phyloP scores from a whole-genome alignment of 495 filamentous ascomycete genomes.

The Lasiosphaeriaceae sp. region DNA sequence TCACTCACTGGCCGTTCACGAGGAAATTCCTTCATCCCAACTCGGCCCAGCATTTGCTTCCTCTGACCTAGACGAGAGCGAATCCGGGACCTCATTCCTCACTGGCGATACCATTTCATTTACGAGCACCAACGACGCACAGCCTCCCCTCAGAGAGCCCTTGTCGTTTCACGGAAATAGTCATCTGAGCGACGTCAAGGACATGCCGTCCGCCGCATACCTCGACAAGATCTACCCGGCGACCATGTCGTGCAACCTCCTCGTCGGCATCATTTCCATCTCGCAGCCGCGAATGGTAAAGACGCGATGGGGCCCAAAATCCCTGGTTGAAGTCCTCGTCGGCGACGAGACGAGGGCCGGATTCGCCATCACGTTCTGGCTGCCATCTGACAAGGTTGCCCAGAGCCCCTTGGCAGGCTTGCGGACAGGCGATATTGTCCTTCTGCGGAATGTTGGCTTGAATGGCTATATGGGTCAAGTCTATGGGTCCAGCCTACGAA shows the following conservation, averaged over 20 bases:
- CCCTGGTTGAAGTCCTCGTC: slow-evolving; percentile 73
- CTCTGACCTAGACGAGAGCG: not conserved
- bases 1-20: slow-evolving; percentile 65
- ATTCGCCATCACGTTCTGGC: slow-evolving; percentile 83
- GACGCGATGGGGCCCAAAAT: slow-evolving; percentile 51
- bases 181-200: slow-evolving; percentile 60
- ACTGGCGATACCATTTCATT: slow-evolving; percentile 10
- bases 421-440: slow-evolving; percentile 67
- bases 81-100: slow-evolving; percentile 10
- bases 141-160: slow-evolving; percentile 13
- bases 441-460: slow-evolving; percentile 74
- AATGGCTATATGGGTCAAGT: slow-evolving; percentile 67
- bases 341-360: slow-evolving; percentile 82
- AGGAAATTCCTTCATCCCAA: slow-evolving; percentile 51
- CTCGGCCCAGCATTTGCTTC: slow-evolving; percentile 22
- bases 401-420: slow-evolving; percentile 49
- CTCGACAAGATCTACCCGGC: slow-evolving; percentile 68
- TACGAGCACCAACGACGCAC: not conserved
- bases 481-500: slow-evolving; percentile 70
- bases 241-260: slow-evolving; percentile 72
- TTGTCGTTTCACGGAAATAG: slow-evolving; percentile 8
- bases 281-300: slow-evolving; percentile 55
- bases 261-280: slow-evolving; percentile 73
- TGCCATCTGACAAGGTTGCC: slow-evolving; percentile 37
- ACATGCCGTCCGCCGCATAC: slow-evolving; percentile 66